Evolutionary conservation across 1,284 basidiomycete genomes (phyloP).

Genomic region (Coniferiporia sulphurascens): DNA sequence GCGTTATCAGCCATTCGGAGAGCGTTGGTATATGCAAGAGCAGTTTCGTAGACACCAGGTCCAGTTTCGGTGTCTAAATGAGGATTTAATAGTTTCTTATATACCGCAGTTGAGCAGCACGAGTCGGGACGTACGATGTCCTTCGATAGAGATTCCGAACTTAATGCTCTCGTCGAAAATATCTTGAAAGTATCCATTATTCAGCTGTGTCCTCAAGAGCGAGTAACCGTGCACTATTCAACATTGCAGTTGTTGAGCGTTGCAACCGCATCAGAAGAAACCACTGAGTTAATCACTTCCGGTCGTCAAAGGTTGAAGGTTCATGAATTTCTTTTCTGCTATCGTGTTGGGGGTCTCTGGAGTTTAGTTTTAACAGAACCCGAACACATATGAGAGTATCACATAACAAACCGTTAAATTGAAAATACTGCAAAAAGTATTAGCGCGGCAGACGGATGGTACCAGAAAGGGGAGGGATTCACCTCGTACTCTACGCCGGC

Average conservation of each 20-base stretch:
- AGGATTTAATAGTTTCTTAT: not conserved
- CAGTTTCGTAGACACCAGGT: constrained; percentile 90
- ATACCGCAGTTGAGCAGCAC: not conserved
- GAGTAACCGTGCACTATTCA: constrained; percentile 87
- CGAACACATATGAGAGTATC: not conserved
- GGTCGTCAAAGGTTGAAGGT: constrained; percentile 78
- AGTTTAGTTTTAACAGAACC: not conserved
- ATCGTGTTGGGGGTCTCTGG: constrained; percentile 75
- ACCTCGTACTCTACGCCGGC: constrained; percentile 93
- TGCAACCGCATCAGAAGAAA: not conserved
- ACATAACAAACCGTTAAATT: constrained; percentile 70
- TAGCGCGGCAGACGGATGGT: not conserved
- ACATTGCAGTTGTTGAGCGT: not conserved
- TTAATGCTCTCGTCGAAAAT: constrained; percentile 74
- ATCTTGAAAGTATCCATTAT: constrained; percentile 86
- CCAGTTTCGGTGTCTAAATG: constrained; percentile 89
- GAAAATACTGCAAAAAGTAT: constrained; percentile 69
- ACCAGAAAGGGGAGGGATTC: constrained; percentile 18
- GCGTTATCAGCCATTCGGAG: constrained; percentile 93
- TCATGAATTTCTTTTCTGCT: constrained; percentile 73
- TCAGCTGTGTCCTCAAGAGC: constrained; percentile 81
- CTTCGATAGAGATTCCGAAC: constrained; percentile 86
- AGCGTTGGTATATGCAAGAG: constrained; percentile 84
- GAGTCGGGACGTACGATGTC: constrained; percentile 65
- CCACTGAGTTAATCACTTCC: constrained; percentile 63